Evolutionary conservation across 177 flowering plant genomes (phyloP).

Genomic region (Tripterygium wilfordii): DNA sequence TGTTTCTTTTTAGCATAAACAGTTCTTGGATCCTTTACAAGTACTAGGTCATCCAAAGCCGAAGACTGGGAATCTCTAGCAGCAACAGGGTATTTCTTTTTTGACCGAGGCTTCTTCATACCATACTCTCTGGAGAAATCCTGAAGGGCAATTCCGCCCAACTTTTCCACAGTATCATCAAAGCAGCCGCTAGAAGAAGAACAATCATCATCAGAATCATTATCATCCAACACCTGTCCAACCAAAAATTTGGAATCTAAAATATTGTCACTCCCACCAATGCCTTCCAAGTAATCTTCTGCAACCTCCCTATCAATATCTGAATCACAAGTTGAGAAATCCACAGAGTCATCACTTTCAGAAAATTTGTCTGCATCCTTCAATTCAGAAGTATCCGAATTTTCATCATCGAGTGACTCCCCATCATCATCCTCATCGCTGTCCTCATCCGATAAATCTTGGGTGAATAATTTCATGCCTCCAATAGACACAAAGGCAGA

Average conservation of each 20-base stretch:
- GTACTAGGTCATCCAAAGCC: constrained; percentile 50
- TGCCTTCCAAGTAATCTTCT: constrained; percentile 80
- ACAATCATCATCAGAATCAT: constrained; percentile 38
- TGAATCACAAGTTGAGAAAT: constrained; percentile 39
- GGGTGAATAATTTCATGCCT: constrained; percentile 62
- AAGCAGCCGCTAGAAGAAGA: constrained; percentile 37
- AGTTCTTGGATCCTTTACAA: constrained; percentile 62
- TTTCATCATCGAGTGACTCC: constrained; percentile 27
- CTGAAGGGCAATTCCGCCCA: constrained; percentile 57
- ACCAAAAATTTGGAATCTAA: constrained; percentile 47
- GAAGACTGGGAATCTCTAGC: constrained; percentile 20
- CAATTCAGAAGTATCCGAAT: constrained; percentile 24
- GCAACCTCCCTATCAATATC: constrained; percentile 81
- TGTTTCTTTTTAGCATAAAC: constrained; percentile 53
- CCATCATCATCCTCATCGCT: constrained; percentile 37
- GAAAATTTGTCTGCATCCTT: constrained; percentile 29
- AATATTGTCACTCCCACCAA: constrained; percentile 59
- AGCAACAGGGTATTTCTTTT: constrained; percentile 22
- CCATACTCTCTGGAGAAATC: constrained; percentile 80
- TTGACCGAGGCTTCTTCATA: constrained; percentile 34
- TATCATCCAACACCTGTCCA: constrained; percentile 23
- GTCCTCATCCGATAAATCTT: constrained; percentile 64
- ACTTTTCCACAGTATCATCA: constrained; percentile 43
- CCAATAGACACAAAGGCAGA: constrained; percentile 75
- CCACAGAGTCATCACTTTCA: constrained; percentile 38